Base-by-base conservation (phyloP, 2,329 filamentous ascomycete genomes). In the Coniochaeta hoffmannii region DNA sequence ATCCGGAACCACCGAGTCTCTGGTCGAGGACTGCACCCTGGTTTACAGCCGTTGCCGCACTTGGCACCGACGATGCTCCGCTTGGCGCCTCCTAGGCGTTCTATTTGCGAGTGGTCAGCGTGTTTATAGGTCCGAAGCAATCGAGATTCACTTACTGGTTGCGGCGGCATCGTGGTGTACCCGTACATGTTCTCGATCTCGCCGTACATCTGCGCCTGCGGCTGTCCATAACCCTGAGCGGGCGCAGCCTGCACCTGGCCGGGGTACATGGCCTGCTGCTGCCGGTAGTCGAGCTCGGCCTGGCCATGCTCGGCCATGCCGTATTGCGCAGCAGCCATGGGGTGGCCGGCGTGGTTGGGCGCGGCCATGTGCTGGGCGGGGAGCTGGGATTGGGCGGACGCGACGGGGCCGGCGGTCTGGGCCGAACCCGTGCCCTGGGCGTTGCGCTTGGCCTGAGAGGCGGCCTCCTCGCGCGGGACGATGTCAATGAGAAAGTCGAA, bases 401-500 rank as follows among this genome's bases (percentile, higher is more conserved):
- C 70, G 62, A 78, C 68, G 65, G 80, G 66, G 65, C 68, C 60
- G 64, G 71, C 60, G 36, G 62, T 66, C 2, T 60, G 58, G 34
- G 78, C 70, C 59, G 83, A 78, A 8, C 80, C 76, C 12, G 49
- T 51, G n/a, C 49, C 49, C 14, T 51, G 49, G 44, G 78, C 76
- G 44, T 85, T 79, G 61, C 92, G 81, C 76, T 96, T 97, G 38
- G 91, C 83, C 68, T 92, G 90, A 22, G 88, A 85, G 10, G 89
- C 82, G 34, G 93, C 91, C 71, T 99, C 94, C 71, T 99, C 94
- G 53, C 94, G 87, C 3, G 94, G 94, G 6, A 99, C 94, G 59
- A 99, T 99, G 68, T 99, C 94, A 69, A 99, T 99, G 57, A 99
- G 79, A 74, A 99, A 99, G 75, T 99, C 94, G 71, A 99, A 99